Evolutionary conservation across 1,139 yeast species (phyloP), one percentile per base, ranked within the genome.

Genomic region (Candida dubliniensis): DNA sequence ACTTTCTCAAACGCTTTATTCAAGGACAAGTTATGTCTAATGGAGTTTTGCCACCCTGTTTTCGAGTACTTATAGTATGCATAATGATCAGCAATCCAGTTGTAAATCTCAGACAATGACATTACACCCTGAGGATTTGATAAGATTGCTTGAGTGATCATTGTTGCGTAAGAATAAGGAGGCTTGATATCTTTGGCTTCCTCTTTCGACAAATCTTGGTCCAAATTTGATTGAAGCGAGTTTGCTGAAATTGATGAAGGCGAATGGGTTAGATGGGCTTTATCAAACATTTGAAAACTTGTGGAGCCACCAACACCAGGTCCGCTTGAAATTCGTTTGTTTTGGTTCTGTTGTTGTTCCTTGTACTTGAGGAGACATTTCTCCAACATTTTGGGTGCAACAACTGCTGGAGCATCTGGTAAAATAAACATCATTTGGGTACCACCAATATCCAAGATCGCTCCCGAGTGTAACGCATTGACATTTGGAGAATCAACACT

Each of bases 371-470:
- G 45, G 47, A 74, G 60, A 44, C 72, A 63, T 43, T 61, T 55
- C 26, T 57, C 69, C 47, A 84, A 63, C 57, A 85, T 75, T 46
- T 69, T 65, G 32, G 69, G 77, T 42, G 82, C 76, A 13, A 86
- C 71, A 27, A 66, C 67, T 1, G 97, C 96, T n/a, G 83, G 81
- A 6, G 88, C 82, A 60, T 91, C 98, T 0, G 99, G 99, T 52
- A 93, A 71, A 31, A 93, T 93, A 62, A 93, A 93, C 96, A 93
- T 93, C 99, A 93, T 93, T 66, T 93, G 99, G 11, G 96, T 91
- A 2, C 97, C 98, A 8, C 98, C 98, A 40, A 93, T 83, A 60
- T 93, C 99, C 48, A 93, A 69, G 14, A 93, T 82, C 40, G 95
- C 89, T 9, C 98, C 99, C 2, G 95, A 85, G 43, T 79, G 78